Base-by-base conservation (phyloP, 2,329 filamentous ascomycete genomes). In the Fusarium sp. region DNA sequence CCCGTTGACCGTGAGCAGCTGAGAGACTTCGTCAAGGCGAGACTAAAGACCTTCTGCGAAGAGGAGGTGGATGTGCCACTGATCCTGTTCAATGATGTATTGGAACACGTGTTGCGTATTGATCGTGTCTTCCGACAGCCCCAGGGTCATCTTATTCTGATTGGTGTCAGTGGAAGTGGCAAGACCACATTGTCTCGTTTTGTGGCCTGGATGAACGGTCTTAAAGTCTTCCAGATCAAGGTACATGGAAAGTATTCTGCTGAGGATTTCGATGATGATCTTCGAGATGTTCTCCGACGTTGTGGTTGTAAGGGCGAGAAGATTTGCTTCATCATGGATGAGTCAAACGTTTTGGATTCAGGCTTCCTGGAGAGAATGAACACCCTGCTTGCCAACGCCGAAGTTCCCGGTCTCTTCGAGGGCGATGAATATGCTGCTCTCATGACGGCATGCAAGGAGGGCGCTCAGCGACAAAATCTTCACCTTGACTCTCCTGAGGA, bases 321-420 rank as follows among this genome's bases (percentile, higher is more conserved):
- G 84, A 97, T 99, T 47, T 99, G 96, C 82, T 99, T 99, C 84
- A 97, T 99, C 83, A 98, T 99, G 94, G 96, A 99, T 77, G 96
- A 99, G 82, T 91, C 95, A 11, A 99, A 99, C 74, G 96, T 99
- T 35, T 87, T 99, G 27, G 96, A 99, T 79, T 99, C 96, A 41
- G 96, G 96, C 53, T 99, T 99, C 89, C 81, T 99, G 55, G 96
- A 99, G 80, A 91, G 96, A 74, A 99, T 99, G 96, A 99, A 99
- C 78, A 99, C 96, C 0, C 82, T 99, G 49, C 89, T 99, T 63
- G 96, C 96, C 74, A 99, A 99, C 77, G 96, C 96, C n/a, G 96
- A 99, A 81, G 96, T 99, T 13, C 96, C 96, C 18, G 96, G 96
- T 82, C 88, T 99, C 6, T 99, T 99, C 71, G 96, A 99, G 80